Conservation (phyloP, 2,329 filamentous ascomycete species). For the Fusarium proliferatum region DNA sequence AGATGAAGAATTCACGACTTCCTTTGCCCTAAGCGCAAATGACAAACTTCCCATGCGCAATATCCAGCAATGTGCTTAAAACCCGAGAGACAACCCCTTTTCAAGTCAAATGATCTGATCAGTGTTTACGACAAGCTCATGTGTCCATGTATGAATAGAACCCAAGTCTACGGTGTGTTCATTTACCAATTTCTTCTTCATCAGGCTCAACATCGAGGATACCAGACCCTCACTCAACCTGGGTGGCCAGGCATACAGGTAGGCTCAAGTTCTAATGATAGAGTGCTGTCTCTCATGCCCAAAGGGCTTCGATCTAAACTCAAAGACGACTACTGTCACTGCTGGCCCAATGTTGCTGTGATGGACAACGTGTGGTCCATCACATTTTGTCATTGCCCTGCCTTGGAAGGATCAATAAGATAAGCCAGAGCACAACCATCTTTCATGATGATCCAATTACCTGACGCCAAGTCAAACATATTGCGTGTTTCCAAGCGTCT, state of each 20-base stretch:
- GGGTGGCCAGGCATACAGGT: neutral
- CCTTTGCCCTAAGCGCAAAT: neutral
- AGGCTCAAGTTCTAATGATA: neutral
- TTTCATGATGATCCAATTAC: neutral
- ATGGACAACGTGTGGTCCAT: neutral
- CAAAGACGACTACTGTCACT: neutral
- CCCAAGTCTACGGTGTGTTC: neutral
- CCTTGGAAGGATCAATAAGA: neutral
- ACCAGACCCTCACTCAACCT: neutral
- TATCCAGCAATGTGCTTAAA: neutral
- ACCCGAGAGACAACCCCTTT: neutral
- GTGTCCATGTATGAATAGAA: neutral
- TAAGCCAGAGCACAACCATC: neutral
- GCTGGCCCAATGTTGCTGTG: neutral
- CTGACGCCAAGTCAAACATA: neutral
- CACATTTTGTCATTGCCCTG: neutral
- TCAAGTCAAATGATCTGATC: neutral
- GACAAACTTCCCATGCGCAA: neutral
- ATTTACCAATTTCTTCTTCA: neutral
- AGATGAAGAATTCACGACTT: neutral
- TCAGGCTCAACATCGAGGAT: neutral
- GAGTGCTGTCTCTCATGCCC: neutral
- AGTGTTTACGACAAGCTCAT: neutral
- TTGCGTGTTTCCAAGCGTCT: neutral
- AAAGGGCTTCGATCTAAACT: neutral